Conservation (phyloP, 345 rosid genomes). For the Corchorus olitorius region DNA sequence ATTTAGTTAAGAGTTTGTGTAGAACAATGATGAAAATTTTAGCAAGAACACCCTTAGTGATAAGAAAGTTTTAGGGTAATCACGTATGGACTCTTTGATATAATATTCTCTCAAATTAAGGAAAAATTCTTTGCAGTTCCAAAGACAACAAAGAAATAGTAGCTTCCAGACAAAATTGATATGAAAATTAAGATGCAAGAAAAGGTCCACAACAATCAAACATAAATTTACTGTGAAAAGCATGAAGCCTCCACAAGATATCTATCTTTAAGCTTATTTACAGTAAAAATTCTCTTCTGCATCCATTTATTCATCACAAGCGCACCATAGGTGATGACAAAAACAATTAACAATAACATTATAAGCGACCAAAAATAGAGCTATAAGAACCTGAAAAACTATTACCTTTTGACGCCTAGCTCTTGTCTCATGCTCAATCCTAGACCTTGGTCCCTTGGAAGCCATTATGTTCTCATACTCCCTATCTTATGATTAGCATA, state of each 20-base stretch:
- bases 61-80: not conserved
- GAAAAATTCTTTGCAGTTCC: not conserved
- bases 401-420: slow-evolving; percentile 88
- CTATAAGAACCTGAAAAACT: slow-evolving; percentile 9
- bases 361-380: slow-evolving; percentile 7
- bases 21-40: not conserved
- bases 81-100: not conserved
- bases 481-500: slow-evolving; percentile 26
- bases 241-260: not conserved
- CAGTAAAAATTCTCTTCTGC: not conserved
- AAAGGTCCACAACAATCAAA: not conserved
- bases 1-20: not conserved
- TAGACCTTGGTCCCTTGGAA: slow-evolving; percentile 66
- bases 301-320: not conserved
- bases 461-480: slow-evolving; percentile 47
- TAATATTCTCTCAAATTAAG: not conserved
- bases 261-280: not conserved
- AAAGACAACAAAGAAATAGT: not conserved
- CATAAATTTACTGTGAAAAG: not conserved
- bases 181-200: slow-evolving; percentile 3
- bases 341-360: not conserved
- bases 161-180: not conserved
- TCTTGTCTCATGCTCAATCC: slow-evolving; percentile 79
- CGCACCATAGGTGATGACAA: not conserved
- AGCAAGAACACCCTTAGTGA: not conserved